Conservation (phyloP, 2,329 filamentous ascomycete species). For the Talaromyces sp. region DNA sequence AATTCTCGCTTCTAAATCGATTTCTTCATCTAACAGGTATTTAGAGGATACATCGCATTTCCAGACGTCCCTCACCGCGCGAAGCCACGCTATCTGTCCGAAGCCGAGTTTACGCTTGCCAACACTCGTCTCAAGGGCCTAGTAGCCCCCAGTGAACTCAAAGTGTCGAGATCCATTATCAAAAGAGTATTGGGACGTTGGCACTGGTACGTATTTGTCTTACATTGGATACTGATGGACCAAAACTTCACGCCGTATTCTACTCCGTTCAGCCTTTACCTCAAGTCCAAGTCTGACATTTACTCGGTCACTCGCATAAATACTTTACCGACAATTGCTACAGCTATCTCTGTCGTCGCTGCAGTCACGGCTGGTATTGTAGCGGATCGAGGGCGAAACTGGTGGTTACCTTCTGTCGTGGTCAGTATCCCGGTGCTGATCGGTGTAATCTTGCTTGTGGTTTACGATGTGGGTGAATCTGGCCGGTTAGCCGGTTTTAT, state of each 20-base stretch:
- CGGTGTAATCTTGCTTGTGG: constrained; percentile 33
- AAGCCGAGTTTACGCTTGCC: constrained; percentile 21
- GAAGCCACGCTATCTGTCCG: constrained; percentile 18
- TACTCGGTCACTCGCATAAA: constrained; percentile 43
- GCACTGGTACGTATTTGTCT: constrained; percentile 41
- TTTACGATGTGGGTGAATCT: constrained; percentile 38
- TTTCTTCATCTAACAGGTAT: background rate
- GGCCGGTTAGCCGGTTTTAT: constrained; percentile 40
- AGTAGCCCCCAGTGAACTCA: constrained; percentile 30
- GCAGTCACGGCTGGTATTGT: constrained; percentile 33
- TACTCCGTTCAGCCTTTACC: constrained; percentile 41
- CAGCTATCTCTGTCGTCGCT: constrained; percentile 38
- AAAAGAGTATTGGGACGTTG: constrained; percentile 37
- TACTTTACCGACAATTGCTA: constrained; percentile 41
- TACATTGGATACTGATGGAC: constrained; percentile 39
- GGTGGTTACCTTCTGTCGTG: constrained; percentile 34
- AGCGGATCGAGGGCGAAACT: constrained; percentile 35
- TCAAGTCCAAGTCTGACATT: constrained; percentile 35
- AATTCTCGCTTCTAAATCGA: no score
- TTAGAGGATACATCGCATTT: constrained; percentile 26
- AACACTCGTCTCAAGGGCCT: constrained; percentile 23
- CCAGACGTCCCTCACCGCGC: constrained; percentile 31
- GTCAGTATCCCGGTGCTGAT: constrained; percentile 35
- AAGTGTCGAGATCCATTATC: constrained; percentile 36
- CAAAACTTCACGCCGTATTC: constrained; percentile 36